Base-by-base conservation (phyloP, 805 yeast genomes). In the Debaryomyces hansenii region DNA sequence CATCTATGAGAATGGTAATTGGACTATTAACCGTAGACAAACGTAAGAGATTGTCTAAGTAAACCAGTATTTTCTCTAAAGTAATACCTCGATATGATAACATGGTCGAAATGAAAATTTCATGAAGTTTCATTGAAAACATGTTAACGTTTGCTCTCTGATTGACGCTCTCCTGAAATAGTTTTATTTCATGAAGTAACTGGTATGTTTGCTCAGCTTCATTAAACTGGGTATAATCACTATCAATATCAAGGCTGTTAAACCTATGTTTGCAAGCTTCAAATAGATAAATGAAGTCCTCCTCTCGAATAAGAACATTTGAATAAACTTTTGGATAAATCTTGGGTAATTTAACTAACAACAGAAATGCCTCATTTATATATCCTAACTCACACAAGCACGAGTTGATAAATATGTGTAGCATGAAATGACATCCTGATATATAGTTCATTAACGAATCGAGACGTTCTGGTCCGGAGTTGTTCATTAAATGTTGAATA, bases 351-450 rank as follows among this genome's bases (percentile, higher is more conserved):
- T 56, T 64, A 20, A 46, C 47, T 29, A 65, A 44, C 6, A 68
- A 40, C 28, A 57, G 56, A 15, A 58, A 49, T 3, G 74, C 70
- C 48, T 63, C 69, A 6, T 46, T 46, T 10, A 57, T 43, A 27
- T 53, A 47, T 1, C 60, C 63, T 29, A 57, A 49, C 6, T 62
- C 59, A 39, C 70, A 63, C 5, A 70, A 55, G 18, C 62, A 46
- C 4, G 60, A 53, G 9, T 66, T 50, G 2, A 71, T 49, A 46
- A 67, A 71, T 3, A 49, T 39, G 21, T 58, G 55, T 20, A 70
- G 43, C 40, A 60, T 42, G 21, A 49, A 60, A 47, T 69, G 74
- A 35, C 57, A 52, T 4, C 62, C 44, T 10, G 49, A 28, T 20
- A 60, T 47, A 12, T 55, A 48, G 1, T 59, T 51, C 10, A 60